Percentiles rank a stretch among this genome's conserved stretches.
phyloP scores from a whole-genome alignment of 2,329 filamentous ascomycete species.

The Penicillium sclerotiorum region DNA sequence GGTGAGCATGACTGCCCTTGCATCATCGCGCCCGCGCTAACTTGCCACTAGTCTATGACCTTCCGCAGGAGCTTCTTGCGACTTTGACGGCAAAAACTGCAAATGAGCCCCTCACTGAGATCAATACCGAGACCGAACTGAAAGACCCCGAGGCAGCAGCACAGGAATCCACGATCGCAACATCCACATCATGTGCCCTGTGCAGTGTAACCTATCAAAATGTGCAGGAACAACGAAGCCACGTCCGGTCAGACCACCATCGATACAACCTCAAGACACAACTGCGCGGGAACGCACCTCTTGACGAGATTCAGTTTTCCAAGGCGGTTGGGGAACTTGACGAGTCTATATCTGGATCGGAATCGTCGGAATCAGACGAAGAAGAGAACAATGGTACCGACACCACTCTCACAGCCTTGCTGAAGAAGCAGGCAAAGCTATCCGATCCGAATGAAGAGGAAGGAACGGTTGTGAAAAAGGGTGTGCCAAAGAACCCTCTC shows the following conservation, averaged over 20 bases:
- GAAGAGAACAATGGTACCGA: constrained; percentile 53
- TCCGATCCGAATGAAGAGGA: constrained; percentile 53
- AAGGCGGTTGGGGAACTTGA: constrained; percentile 82
- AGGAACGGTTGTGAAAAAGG: constrained; percentile 51
- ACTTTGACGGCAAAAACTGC: constrained; percentile 65
- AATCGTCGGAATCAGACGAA: constrained; percentile 70
- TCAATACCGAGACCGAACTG: constrained; percentile 22
- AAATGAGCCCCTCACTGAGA: constrained; percentile 31
- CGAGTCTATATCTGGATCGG: constrained; percentile 83
- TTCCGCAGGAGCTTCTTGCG: constrained; percentile 72
- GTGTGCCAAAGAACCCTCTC: constrained; percentile 70
- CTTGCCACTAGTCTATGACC: constrained; percentile 70
- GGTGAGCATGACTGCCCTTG: constrained; percentile 34
- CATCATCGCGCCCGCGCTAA: constrained; percentile 16
- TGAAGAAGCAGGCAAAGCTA: constrained; percentile 82
- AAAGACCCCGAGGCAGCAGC: constrained; percentile 37
- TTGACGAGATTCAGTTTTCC: constrained; percentile 83
- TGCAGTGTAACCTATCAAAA: constrained; percentile 73
- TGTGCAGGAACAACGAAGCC: constrained; percentile 78
- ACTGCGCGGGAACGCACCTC: constrained; percentile 69
- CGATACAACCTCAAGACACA: constrained; percentile 94
- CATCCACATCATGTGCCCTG: constrained; percentile 75
- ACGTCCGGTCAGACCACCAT: constrained; percentile 88
- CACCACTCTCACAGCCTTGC: constrained; percentile 68
- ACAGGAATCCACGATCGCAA: constrained; percentile 47